Percentiles rank a stretch among this genome's conserved stretches.
phyloP scores from a whole-genome alignment of 1,139 yeast genomes.

The Kodamaea anthophila region DNA sequence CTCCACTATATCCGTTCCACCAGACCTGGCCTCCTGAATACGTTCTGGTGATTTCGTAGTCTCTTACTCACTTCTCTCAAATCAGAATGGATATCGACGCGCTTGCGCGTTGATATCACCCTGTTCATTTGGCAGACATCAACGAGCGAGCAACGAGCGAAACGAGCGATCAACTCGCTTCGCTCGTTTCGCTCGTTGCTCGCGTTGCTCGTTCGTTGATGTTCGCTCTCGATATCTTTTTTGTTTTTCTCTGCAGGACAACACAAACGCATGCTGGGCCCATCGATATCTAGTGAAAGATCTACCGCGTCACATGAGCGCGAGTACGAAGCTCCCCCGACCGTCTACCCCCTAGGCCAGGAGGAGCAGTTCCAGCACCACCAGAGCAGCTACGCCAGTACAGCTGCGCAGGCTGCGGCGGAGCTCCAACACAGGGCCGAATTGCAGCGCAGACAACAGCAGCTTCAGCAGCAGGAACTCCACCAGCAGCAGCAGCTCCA shows the following conservation, averaged over 20 bases:
- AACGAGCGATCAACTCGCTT: too few species aligned
- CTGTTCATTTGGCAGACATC: too few species aligned
- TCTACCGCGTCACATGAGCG: constrained; percentile 14
- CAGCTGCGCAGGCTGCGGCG: constrained; percentile 21
- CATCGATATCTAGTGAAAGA: constrained; percentile 30
- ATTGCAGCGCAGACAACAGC: constrained; percentile 19
- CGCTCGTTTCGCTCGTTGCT: too few species aligned
- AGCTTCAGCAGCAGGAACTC: constrained; percentile 17
- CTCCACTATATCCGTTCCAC: too few species aligned
- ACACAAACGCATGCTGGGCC: constrained; percentile 22
- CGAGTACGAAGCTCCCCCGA: constrained; percentile 3
- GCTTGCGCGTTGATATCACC: too few species aligned
- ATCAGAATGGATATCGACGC: too few species aligned
- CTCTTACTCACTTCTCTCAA: too few species aligned
- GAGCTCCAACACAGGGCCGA: constrained; percentile 24
- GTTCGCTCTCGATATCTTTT: too few species aligned
- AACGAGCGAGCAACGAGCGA: too few species aligned
- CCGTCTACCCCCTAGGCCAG: constrained; percentile 7
- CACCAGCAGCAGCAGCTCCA: constrained; percentile 27
- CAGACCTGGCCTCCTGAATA: too few species aligned
- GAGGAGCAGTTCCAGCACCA: constrained; percentile 22
- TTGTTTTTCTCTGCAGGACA: constrained; percentile 8
- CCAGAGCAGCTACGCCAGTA: constrained; percentile 16
- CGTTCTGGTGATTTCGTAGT: too few species aligned
- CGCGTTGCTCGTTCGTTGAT: too few species aligned